Evolutionary conservation across 2,329 filamentous ascomycete genomes (phyloP).

Genomic region (Calonectria fujianensis): DNA sequence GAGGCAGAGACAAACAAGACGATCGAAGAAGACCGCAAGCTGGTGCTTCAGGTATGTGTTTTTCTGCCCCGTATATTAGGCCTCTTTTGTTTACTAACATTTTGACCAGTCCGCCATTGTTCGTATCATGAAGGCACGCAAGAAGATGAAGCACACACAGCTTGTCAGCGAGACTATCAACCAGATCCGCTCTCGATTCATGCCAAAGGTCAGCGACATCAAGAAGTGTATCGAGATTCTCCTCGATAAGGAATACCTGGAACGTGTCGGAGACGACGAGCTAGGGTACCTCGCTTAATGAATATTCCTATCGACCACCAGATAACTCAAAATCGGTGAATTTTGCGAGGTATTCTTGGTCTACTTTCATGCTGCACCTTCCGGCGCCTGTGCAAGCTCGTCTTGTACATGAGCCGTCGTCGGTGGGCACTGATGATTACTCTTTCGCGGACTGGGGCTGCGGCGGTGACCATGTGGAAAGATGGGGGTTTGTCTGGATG

Average conservation of each 20-base stretch:
- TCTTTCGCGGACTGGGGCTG: constrained; percentile 23
- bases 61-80: neutral
- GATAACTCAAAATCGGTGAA: constrained; percentile 12
- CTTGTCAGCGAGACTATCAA: constrained; percentile 96
- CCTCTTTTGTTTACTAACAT: constrained; percentile 50
- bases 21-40: constrained; percentile 97
- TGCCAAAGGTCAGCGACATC: constrained; percentile 95
- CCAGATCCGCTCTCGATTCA: constrained; percentile 94
- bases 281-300: constrained; percentile 92
- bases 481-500: constrained; percentile 33
- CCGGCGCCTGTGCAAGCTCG: neutral
- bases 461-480: constrained; percentile 23
- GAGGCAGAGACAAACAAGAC: constrained; percentile 99
- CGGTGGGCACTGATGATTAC: neutral
- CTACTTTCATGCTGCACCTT: neutral
- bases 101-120: constrained; percentile 90
- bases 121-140: constrained; percentile 99
- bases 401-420: neutral
- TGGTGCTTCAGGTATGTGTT: constrained; percentile 92
- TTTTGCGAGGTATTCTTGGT: constrained; percentile 12
- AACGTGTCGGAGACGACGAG: constrained; percentile 95
- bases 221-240: constrained; percentile 99
- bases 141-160: constrained; percentile 98
- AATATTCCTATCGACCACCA: neutral
- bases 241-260: constrained; percentile 98